phyloP scores from a whole-genome alignment of 352 stramenopile species.

The Phytophthora litchii region DNA sequence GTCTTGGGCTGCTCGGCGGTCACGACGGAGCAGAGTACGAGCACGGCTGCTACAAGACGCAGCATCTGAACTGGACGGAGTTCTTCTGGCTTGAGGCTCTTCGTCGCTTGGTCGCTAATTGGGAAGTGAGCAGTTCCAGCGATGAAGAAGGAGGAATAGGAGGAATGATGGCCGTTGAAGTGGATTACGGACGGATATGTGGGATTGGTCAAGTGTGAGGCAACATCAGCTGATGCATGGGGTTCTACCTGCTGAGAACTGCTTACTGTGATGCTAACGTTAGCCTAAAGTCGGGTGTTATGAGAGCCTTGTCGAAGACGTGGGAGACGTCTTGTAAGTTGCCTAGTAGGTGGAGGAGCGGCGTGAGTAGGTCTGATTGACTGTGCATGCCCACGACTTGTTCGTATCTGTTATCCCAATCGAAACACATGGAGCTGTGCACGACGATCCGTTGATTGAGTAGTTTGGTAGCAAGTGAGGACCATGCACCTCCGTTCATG shows the following conservation, averaged over 20 bases:
- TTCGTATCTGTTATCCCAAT: not conserved
- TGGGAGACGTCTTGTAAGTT: not conserved
- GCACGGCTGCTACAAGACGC: conserved; percentile 2
- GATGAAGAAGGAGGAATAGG: not conserved
- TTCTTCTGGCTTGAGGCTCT: too few relatives aligned
- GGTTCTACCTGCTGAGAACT: too few relatives aligned
- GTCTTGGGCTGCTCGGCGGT: conserved; percentile 37
- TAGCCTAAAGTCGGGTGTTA: too few relatives aligned
- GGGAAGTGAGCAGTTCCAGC: conserved; percentile 9
- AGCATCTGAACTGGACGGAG: conserved; percentile 12
- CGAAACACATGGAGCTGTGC: too few relatives aligned
- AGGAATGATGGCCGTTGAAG: conserved; percentile 17
- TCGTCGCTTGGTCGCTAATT: conserved; percentile 19
- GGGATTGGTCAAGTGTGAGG: too few relatives aligned
- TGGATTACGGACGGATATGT: not conserved
- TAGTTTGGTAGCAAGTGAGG: too few relatives aligned
- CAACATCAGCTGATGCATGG: too few relatives aligned
- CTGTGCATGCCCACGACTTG: not conserved
- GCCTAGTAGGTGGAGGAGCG: conserved; percentile 3
- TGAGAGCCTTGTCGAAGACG: too few relatives aligned
- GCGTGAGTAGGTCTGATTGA: conserved; percentile 3
- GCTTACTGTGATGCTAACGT: too few relatives aligned
- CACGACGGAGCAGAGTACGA: conserved; percentile 10
- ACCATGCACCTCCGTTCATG: too few relatives aligned
- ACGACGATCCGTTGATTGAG: too few relatives aligned